Conservation (phyloP, 345 rosid genomes). For the Viola odorata region DNA sequence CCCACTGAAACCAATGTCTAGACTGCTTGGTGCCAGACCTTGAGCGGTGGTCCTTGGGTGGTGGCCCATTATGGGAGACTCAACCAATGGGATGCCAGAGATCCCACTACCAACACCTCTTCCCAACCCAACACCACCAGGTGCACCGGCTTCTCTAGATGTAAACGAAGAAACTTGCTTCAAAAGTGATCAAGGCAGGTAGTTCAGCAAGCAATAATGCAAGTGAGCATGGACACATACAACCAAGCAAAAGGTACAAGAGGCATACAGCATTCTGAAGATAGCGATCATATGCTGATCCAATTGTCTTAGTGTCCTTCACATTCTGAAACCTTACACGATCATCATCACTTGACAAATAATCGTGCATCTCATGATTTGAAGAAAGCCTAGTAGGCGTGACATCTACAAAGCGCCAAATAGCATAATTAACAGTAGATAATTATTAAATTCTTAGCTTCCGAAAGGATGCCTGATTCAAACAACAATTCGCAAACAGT, state of each 20-base stretch:
- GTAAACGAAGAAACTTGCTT: constrained; percentile 58
- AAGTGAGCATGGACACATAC: not conserved
- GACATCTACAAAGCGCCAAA: constrained; percentile 24
- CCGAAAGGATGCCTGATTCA: not conserved
- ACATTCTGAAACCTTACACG: constrained; percentile 34
- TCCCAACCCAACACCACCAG: constrained; percentile 37
- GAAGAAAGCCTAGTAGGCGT: constrained; percentile 39
- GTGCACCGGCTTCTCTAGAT: constrained; percentile 51
- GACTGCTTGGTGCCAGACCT: constrained; percentile 48
- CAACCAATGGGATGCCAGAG: constrained; percentile 36
- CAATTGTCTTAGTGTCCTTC: constrained; percentile 67
- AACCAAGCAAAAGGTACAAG: not conserved
- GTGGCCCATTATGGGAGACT: constrained; percentile 38
- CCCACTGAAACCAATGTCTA: constrained; percentile 34
- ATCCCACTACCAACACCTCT: constrained; percentile 34
- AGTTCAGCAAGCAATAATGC: constrained; percentile 19
- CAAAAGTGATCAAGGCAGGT: constrained; percentile 27
- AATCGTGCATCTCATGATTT: constrained; percentile 44
- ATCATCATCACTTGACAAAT: constrained; percentile 59
- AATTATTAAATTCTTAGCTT: not conserved
- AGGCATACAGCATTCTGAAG: constrained; percentile 51
- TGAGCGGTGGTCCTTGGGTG: constrained; percentile 32
- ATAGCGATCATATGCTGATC: constrained; percentile 75
- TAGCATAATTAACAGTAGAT: not conserved
- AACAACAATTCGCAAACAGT: not conserved